A percentile compares a stretch with the other conserved stretches of the same genome.
Evolutionary conservation across 1,284 basidiomycete genomes (phyloP).

Genomic region (Rhodotorula sp.): DNA sequence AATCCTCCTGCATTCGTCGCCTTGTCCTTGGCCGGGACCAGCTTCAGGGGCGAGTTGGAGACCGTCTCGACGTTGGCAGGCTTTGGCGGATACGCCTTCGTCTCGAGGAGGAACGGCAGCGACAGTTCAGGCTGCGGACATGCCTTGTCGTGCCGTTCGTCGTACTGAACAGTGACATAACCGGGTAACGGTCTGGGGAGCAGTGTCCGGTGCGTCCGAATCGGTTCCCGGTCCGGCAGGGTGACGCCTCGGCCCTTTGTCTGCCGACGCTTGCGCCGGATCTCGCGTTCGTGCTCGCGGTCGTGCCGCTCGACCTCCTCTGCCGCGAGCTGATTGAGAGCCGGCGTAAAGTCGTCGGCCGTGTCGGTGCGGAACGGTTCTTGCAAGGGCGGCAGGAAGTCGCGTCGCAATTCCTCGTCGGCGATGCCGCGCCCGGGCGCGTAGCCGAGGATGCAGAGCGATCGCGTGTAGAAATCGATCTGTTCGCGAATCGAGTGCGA

Average conservation of each 20-base stretch:
- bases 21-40: conserved; percentile 8
- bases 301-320: conserved; percentile 85
- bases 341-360: conserved; percentile 69
- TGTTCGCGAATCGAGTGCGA: conserved; percentile 96
- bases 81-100: conserved; percentile 16
- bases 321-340: conserved; percentile 82
- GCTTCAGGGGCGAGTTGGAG: conserved; percentile 18
- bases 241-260: conserved; percentile 86
- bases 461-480: conserved; percentile 85
- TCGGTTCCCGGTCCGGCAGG: conserved; percentile 87
- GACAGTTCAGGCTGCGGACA: conserved; percentile 59
- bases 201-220: conserved; percentile 79
- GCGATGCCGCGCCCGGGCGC: conserved; percentile 73
- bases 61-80: conserved; percentile 21
- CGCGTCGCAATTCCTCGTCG: conserved; percentile 87
- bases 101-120: conserved; percentile 60
- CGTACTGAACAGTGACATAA: conserved; percentile 55
- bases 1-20: not conserved
- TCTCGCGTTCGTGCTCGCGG: conserved; percentile 82
- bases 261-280: conserved; percentile 75
- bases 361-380: conserved; percentile 60
- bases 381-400: conserved; percentile 78
- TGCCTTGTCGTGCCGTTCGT: conserved; percentile 38
- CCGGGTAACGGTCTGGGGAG: conserved; percentile 51
- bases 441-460: conserved; percentile 86